Percentiles rank a stretch among this genome's conserved stretches.
These are phyloP conservation scores for Steccherinum ochraceum DNA, from an alignment of 768 basidiomycete species.

Conservation along the genomic window DNA sequence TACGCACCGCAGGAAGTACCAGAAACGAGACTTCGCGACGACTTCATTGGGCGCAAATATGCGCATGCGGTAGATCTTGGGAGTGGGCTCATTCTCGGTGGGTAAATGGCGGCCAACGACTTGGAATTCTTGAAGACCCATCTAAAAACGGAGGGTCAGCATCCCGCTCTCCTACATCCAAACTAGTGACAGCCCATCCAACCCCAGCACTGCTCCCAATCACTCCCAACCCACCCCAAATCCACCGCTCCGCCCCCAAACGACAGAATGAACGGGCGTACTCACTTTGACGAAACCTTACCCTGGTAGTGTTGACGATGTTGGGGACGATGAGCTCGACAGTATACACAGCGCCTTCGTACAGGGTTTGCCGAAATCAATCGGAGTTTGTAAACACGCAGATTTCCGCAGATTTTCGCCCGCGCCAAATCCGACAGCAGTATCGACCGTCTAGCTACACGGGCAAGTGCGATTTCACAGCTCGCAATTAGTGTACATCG, in stretches of 20 bases:
- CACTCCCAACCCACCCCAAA: background rate
- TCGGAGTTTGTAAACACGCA: too few relatives aligned
- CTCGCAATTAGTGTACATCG: too few relatives aligned
- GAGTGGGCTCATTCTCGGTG: constrained; percentile 85
- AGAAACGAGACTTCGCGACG: constrained; percentile 98
- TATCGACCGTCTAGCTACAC: too few relatives aligned
- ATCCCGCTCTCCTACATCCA: constrained; percentile 17
- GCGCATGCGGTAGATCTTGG: constrained; percentile 99
- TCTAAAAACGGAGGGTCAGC: constrained; percentile 31
- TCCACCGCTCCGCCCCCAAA: background rate
- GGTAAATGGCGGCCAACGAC: constrained; percentile 97
- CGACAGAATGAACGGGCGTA: constrained; percentile 1
- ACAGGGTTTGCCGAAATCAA: background rate
- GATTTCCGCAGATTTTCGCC: too few relatives aligned
- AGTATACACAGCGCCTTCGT: background rate
- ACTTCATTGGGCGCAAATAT: constrained; percentile 99
- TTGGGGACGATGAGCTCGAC: constrained; percentile 16
- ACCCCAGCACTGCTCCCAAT: constrained; percentile 12
- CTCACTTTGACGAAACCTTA: constrained; percentile 24
- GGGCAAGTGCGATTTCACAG: too few relatives aligned
- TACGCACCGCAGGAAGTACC: constrained; percentile 92
- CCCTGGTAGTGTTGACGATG: constrained; percentile 21
- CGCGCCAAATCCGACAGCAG: too few relatives aligned
- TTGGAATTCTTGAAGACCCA: constrained; percentile 89
- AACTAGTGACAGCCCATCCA: constrained; percentile 25